Evolutionary conservation across 768 basidiomycete species (phyloP).

Genomic region (Rhizopogon vulgaris): DNA sequence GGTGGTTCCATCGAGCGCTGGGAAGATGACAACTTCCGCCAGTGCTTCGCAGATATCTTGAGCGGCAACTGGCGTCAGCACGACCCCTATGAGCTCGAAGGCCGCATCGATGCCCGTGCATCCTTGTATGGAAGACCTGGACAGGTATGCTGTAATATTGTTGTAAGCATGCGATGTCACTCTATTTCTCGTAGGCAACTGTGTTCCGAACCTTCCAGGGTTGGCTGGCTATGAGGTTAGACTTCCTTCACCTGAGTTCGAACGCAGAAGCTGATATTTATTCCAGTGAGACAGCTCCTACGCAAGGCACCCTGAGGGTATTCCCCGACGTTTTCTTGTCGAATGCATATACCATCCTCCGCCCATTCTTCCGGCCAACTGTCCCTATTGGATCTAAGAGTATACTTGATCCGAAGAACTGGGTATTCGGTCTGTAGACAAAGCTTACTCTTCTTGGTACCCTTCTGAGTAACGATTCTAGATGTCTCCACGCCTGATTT

Average conservation of each 20-base stretch:
- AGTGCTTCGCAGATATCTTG: constrained; percentile 58
- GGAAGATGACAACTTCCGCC: constrained; percentile 56
- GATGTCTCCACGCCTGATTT: constrained; percentile 45
- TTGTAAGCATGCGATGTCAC: not conserved
- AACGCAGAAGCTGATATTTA: constrained; percentile 4
- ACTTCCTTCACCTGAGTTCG: constrained; percentile 4
- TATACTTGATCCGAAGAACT: constrained; percentile 44
- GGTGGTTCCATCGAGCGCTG: constrained; percentile 74
- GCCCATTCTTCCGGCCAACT: constrained; percentile 66
- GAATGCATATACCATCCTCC: constrained; percentile 66
- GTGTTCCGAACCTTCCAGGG: constrained; percentile 68
- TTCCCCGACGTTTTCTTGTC: constrained; percentile 62
- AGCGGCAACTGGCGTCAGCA: constrained; percentile 56
- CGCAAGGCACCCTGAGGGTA: constrained; percentile 62
- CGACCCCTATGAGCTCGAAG: constrained; percentile 59
- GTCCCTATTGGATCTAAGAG: constrained; percentile 34
- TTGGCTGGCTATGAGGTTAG: constrained; percentile 66
- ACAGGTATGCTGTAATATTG: constrained; percentile 30
- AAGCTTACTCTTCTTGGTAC: constrained; percentile 17
- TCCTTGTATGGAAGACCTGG: constrained; percentile 57
- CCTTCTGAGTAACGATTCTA: constrained; percentile 15
- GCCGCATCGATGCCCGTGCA: constrained; percentile 52
- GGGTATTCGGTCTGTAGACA: constrained; percentile 38
- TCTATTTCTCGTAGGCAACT: constrained; percentile 27
- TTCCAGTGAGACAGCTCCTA: constrained; percentile 56